These are phyloP conservation scores for Suillus occidentalis DNA, from an alignment of 768 basidiomycete genomes.

Conservation along the genomic window DNA sequence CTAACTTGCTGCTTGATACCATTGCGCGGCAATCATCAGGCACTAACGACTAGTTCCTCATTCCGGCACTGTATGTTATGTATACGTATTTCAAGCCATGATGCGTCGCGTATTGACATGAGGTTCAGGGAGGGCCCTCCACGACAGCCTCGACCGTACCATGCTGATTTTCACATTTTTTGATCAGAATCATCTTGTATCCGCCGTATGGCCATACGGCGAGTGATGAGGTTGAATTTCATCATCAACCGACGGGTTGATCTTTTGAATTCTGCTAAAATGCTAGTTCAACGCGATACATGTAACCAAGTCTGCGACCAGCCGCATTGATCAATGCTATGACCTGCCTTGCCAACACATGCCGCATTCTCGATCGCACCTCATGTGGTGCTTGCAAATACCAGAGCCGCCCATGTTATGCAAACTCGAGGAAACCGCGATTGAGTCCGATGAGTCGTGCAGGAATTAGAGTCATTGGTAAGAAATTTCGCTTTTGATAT, in stretches of 20 bases:
- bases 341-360: not conserved
- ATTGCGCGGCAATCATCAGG: not conserved
- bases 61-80: not conserved
- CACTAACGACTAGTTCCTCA: not conserved
- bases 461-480: not conserved
- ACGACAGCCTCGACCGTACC: not conserved
- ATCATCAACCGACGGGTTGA: not conserved
- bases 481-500: not conserved
- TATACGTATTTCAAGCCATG: not conserved
- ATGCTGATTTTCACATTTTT: not conserved
- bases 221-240: not conserved
- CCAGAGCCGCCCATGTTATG: not conserved
- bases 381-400: not conserved
- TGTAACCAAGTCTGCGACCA: not conserved
- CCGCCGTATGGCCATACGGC: too few relatives aligned
- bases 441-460: not conserved
- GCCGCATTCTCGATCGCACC: not conserved
- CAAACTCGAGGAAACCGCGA: not conserved
- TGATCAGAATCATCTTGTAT: not conserved
- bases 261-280: not conserved
- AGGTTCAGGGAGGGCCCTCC: not conserved
- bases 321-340: not conserved
- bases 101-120: not conserved
- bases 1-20: not conserved
- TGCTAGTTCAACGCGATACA: not conserved